Conservation (phyloP, 2,329 filamentous ascomycete genomes). For the Pyrenophora teres region DNA sequence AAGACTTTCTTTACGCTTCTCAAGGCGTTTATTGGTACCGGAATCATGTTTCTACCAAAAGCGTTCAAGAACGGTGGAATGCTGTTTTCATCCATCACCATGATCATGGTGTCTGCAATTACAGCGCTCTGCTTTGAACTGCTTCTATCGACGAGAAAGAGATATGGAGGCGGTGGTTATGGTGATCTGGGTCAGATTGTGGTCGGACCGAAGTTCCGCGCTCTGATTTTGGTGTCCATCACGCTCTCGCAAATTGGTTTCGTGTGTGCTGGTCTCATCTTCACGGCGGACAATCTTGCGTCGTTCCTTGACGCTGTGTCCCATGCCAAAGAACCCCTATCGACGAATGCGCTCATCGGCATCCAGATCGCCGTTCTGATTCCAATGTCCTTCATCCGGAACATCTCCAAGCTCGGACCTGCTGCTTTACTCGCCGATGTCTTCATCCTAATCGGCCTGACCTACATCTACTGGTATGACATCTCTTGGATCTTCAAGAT, state of each 20-base stretch:
- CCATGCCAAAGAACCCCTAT: conserved; percentile 54
- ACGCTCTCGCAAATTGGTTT: conserved; percentile 77
- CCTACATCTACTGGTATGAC: conserved; percentile 76
- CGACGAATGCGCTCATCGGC: conserved; percentile 65
- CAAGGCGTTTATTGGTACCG: conserved; percentile 79
- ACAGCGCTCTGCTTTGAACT: conserved; percentile 75
- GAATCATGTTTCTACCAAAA: conserved; percentile 81
- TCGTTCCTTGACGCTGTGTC: conserved; percentile 70
- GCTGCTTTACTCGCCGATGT: conserved; percentile 71
- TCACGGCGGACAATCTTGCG: conserved; percentile 73
- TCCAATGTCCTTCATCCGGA: conserved; percentile 71
- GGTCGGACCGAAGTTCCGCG: conserved; percentile 63
- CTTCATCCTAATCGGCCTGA: conserved; percentile 72
- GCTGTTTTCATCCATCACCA: conserved; percentile 71
- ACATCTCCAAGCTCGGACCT: conserved; percentile 74
- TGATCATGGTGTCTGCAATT: conserved; percentile 67
- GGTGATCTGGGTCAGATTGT: conserved; percentile 70
- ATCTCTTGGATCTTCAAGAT: conserved; percentile 59
- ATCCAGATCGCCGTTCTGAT: conserved; percentile 68
- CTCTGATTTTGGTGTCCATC: conserved; percentile 70
- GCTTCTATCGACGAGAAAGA: conserved; percentile 68
- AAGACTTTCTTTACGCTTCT: conserved; percentile 80
- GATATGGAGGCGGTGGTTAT: conserved; percentile 71
- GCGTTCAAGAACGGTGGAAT: conserved; percentile 80
- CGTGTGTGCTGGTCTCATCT: conserved; percentile 77